These are phyloP conservation scores for Baorangia bicolor DNA, from an alignment of 768 basidiomycete genomes.

Conservation along the genomic window DNA sequence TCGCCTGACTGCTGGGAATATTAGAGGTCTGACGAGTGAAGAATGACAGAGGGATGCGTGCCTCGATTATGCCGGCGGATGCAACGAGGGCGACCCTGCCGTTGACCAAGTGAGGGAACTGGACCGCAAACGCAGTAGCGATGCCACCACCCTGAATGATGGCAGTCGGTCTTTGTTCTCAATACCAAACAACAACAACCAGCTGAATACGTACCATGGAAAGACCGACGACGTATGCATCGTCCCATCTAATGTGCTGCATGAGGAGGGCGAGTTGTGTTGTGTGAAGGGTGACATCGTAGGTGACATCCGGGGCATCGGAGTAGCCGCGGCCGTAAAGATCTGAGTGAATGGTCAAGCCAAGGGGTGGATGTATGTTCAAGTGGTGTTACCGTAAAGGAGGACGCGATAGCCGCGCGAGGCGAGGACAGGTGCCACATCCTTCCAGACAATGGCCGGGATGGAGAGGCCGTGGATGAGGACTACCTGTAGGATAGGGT, in stretches of 20 bases:
- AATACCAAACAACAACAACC: not conserved
- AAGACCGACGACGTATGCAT: slow-evolving; percentile 62
- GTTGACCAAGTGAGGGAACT: slow-evolving; percentile 71
- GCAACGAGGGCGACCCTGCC: slow-evolving; percentile 66
- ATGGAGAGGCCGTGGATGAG: slow-evolving; percentile 78
- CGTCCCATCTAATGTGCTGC: slow-evolving; percentile 74
- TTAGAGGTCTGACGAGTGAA: not conserved
- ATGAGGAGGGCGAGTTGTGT: slow-evolving; percentile 82
- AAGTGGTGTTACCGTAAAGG: slow-evolving; percentile 55
- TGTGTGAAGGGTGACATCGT: slow-evolving; percentile 63
- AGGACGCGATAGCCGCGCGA: slow-evolving; percentile 69
- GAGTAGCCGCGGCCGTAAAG: slow-evolving; percentile 83
- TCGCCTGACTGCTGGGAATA: slow-evolving; percentile 48
- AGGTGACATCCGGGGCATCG: slow-evolving; percentile 69
- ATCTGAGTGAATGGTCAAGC: slow-evolving; percentile 43
- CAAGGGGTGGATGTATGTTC: not conserved
- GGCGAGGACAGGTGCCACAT: slow-evolving; percentile 65
- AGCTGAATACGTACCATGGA: slow-evolving; percentile 57
- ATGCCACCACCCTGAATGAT: slow-evolving; percentile 66
- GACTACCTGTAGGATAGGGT: slow-evolving; percentile 49
- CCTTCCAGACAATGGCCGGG: slow-evolving; percentile 75
- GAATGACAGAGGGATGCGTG: slow-evolving; percentile 18
- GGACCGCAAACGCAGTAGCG: slow-evolving; percentile 64
- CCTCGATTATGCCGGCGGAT: slow-evolving; percentile 69
- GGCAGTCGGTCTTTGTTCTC: slow-evolving; percentile 20